Percentiles rank a stretch among this genome's conserved stretches.
Evolutionary conservation across 139 green algal genomes (phyloP).

Genomic region (Asterochloris sp.): DNA sequence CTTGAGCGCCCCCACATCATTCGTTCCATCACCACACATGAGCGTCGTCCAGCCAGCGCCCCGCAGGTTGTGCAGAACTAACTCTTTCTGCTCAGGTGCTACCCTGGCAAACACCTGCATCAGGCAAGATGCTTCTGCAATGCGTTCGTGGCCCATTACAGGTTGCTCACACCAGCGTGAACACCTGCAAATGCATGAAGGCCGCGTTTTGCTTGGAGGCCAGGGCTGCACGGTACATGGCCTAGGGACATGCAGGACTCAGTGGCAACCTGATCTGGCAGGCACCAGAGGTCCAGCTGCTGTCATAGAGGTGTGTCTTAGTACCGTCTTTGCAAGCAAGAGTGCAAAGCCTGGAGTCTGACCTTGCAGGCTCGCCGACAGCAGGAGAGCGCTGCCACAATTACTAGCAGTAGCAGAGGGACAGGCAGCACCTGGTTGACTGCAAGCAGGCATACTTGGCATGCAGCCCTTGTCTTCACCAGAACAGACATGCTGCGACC

Average conservation of each 20-base stretch:
- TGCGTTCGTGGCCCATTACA: neutral
- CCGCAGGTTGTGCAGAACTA: constrained; percentile 84
- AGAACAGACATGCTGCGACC: too few species aligned
- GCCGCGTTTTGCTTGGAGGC: neutral
- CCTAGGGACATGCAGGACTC: neutral
- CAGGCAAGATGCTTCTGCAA: neutral
- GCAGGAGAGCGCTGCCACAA: too few species aligned
- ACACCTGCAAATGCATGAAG: neutral
- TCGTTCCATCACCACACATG: constrained; percentile 98
- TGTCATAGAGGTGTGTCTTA: too few species aligned
- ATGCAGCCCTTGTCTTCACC: too few species aligned
- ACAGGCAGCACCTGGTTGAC: too few species aligned
- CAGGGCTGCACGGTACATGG: neutral
- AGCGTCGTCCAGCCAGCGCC: constrained; percentile 69
- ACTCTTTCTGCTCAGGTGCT: constrained; percentile 95
- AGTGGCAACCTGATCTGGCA: too few species aligned
- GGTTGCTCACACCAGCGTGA: neutral
- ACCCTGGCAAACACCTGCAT: constrained; percentile 85
- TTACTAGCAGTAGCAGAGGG: too few species aligned
- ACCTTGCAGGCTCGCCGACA: too few species aligned
- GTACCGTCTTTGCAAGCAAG: too few species aligned
- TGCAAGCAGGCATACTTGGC: too few species aligned
- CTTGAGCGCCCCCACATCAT: constrained; percentile 97
- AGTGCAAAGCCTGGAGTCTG: too few species aligned
- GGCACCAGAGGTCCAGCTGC: too few species aligned